Evolutionary conservation across 2,329 filamentous ascomycete genomes (phyloP).

Genomic region (Botryosphaeria dothidea): DNA sequence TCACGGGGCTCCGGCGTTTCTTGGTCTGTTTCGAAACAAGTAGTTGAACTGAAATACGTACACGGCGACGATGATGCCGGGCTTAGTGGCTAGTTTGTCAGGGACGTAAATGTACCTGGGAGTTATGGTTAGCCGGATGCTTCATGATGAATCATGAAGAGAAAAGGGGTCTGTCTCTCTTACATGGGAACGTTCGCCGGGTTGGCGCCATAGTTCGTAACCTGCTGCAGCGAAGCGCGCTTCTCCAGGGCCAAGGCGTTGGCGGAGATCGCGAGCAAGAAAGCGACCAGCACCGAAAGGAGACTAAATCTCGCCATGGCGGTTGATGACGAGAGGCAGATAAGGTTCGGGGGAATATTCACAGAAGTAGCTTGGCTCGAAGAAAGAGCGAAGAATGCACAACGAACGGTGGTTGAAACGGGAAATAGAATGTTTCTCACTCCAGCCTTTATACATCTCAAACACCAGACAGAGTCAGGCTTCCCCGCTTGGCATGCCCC

Average conservation of each 20-base stretch:
- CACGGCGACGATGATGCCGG: conserved; percentile 55
- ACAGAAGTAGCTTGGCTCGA: not conserved
- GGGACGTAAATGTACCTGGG: conserved; percentile 46
- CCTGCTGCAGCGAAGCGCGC: conserved; percentile 33
- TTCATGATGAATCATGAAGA: not conserved
- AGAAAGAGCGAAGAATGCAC: not conserved
- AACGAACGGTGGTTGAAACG: not conserved
- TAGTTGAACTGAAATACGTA: not conserved
- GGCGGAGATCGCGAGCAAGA: not conserved
- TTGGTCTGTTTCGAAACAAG: not conserved
- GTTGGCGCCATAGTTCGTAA: conserved; percentile 48
- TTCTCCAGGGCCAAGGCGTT: not conserved
- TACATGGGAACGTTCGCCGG: conserved; percentile 54
- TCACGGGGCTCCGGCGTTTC: not conserved
- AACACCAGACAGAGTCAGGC: not conserved
- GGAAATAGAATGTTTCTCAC: not conserved
- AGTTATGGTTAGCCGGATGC: not conserved
- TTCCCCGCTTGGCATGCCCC: not conserved
- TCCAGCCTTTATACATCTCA: not conserved
- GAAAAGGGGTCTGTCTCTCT: conserved; percentile 14
- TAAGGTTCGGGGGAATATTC: not conserved
- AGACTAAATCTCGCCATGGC: not conserved
- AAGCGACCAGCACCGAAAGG: not conserved
- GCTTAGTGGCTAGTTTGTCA: conserved; percentile 45
- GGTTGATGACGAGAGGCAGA: not conserved